phyloP scores from a whole-genome alignment of 83 land plant species.

The Picea abies region DNA sequence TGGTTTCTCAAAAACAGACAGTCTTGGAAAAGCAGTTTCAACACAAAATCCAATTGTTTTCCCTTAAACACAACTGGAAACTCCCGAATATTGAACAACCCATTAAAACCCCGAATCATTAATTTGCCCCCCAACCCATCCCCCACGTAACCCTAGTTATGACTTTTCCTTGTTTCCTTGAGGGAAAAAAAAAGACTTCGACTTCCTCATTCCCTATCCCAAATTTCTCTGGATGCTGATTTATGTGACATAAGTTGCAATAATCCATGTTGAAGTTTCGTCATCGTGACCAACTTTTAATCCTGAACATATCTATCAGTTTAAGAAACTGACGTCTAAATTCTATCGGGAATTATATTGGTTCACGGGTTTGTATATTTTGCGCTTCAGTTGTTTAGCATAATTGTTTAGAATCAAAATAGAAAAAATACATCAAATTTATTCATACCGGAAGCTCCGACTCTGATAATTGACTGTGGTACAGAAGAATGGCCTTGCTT shows the following conservation, averaged over 20 bases:
- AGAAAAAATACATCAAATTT: not conserved
- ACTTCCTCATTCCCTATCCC: no score
- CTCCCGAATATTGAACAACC: not conserved
- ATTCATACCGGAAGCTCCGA: slow-evolving; percentile 46
- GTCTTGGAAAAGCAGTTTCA: not conserved
- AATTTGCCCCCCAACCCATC: not conserved
- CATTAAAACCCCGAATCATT: not conserved
- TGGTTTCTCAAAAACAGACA: not conserved
- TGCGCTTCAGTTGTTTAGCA: not conserved
- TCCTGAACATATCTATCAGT: not conserved
- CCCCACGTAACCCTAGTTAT: not conserved
- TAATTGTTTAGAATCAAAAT: not conserved
- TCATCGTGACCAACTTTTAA: not conserved
- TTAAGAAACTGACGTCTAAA: not conserved
- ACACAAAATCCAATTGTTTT: not conserved
- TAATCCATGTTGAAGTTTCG: not conserved
- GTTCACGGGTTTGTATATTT: not conserved
- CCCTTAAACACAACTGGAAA: not conserved
- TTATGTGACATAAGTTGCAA: not conserved
- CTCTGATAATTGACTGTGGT: slow-evolving; percentile 42
- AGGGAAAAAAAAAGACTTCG: no score
- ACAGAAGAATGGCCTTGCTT: slow-evolving; percentile 46
- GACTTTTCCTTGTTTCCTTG: no score
- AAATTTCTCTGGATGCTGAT: not conserved
- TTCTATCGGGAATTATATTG: not conserved